A percentile compares a stretch with the other conserved stretches of the same genome.
Evolutionary conservation across 805 yeast species (phyloP).

Genomic region (Teunomyces barrocoloradensis): DNA sequence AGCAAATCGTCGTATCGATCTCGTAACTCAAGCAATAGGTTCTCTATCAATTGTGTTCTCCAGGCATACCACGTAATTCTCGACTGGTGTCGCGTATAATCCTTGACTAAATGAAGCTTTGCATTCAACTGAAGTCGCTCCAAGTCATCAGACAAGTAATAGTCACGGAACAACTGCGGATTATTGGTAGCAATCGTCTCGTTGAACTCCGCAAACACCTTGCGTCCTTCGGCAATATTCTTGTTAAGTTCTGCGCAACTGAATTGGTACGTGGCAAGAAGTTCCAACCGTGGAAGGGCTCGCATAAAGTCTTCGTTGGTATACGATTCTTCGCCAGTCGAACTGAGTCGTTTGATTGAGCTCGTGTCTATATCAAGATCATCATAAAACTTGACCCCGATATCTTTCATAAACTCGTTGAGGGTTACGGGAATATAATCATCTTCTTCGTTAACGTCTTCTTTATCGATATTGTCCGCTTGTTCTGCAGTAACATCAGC

Average conservation of each 20-base stretch:
- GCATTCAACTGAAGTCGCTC: conserved; percentile 42
- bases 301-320: conserved; percentile 33
- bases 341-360: conserved; percentile 20
- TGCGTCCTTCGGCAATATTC: conserved; percentile 49
- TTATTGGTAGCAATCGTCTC: conserved; percentile 45
- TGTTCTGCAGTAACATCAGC: conserved; percentile 9
- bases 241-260: conserved; percentile 53
- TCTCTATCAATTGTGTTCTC: conserved; percentile 52
- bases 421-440: conserved; percentile 34
- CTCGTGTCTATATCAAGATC: conserved; percentile 39
- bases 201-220: conserved; percentile 46
- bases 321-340: conserved; percentile 13
- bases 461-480: background rate
- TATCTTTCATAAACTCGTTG: conserved; percentile 36
- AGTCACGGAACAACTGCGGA: conserved; percentile 50
- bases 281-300: conserved; percentile 41
- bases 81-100: conserved; percentile 51
- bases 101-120: conserved; percentile 50
- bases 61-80: conserved; percentile 60
- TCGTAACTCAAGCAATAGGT: conserved; percentile 36
- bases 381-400: conserved; percentile 45
- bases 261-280: conserved; percentile 50
- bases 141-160: conserved; percentile 36
- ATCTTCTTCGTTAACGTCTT: conserved; percentile 8
- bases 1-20: conserved; percentile 17